Evolutionary conservation across 192 early-diverging fungal species (phyloP).

Genomic region (Coemansia sp.): DNA sequence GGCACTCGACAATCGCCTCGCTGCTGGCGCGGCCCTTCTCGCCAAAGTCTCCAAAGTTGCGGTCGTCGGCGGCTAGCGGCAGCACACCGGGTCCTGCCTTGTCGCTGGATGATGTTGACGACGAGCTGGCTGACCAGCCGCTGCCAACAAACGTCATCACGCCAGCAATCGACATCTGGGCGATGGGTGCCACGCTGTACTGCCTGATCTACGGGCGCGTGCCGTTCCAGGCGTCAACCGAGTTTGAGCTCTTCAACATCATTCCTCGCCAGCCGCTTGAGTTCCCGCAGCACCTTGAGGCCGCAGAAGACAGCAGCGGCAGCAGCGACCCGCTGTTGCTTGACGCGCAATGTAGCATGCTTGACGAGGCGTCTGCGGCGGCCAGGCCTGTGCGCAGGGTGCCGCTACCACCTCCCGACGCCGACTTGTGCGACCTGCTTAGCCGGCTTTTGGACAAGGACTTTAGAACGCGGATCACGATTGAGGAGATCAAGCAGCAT

Average conservation of each 20-base stretch:
- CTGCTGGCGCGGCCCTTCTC: slow-evolving; percentile 47
- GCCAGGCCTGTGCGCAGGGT: slow-evolving; percentile 1
- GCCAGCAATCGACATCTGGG: slow-evolving; percentile 96
- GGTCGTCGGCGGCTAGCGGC: neutral
- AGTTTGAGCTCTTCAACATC: slow-evolving; percentile 93
- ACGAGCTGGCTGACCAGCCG: slow-evolving; percentile 12
- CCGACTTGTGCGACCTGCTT: slow-evolving; percentile 70
- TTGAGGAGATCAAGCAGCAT: slow-evolving; percentile 89
- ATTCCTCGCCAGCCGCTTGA: slow-evolving; percentile 71
- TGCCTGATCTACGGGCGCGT: slow-evolving; percentile 89
- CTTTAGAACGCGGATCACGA: slow-evolving; percentile 72
- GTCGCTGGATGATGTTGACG: slow-evolving; percentile 19
- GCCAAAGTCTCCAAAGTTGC: slow-evolving; percentile 10
- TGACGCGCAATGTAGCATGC: neutral
- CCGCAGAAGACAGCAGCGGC: slow-evolving; percentile 2
- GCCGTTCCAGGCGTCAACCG: slow-evolving; percentile 90
- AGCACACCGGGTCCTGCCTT: neutral
- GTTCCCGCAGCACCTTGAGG: slow-evolving; percentile 48
- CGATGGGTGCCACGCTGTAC: slow-evolving; percentile 93
- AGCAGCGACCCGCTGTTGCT: slow-evolving; percentile 9
- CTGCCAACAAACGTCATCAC: slow-evolving; percentile 60
- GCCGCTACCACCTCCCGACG: slow-evolving; percentile 50
- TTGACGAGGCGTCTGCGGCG: neutral
- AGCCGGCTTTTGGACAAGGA: slow-evolving; percentile 80
- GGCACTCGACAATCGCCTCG: slow-evolving; percentile 46